Percentiles rank a stretch among this genome's conserved stretches.
Conservation (phyloP, 1,139 yeast species). For the Magnusiomyces ingens region DNA sequence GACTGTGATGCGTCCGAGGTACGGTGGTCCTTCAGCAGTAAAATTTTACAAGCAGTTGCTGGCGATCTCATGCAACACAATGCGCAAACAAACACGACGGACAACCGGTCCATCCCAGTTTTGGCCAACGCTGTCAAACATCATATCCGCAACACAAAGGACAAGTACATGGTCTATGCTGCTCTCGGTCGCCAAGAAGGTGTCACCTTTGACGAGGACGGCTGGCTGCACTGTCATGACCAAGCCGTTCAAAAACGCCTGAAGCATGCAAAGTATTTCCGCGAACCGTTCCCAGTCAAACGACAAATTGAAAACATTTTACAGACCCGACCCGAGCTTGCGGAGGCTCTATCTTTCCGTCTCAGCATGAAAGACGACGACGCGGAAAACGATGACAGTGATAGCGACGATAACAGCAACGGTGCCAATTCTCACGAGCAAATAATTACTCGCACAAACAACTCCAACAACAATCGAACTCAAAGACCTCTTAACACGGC, state of each 20-base stretch:
- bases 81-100: background rate
- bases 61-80: background rate
- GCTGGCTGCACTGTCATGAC: constrained; percentile 4
- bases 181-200: constrained; percentile 2
- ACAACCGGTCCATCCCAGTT: background rate
- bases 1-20: constrained; percentile 3
- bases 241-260: background rate
- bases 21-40: constrained; percentile 3
- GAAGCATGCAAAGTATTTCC: constrained; percentile 5
- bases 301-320: constrained; percentile 1
- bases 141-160: constrained; percentile 6
- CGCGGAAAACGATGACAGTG: background rate
- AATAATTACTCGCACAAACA: too few species aligned
- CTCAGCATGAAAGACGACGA: background rate
- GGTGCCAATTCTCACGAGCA: too few species aligned
- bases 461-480: too few species aligned
- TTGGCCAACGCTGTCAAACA: constrained; percentile 4
- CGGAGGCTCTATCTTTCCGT: background rate
- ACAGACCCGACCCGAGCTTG: background rate
- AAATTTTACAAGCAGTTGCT: constrained; percentile 2
- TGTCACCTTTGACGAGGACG: constrained; percentile 5
- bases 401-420: too few species aligned
- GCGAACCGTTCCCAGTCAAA: constrained; percentile 6
- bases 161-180: constrained; percentile 2
- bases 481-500: too few species aligned